A percentile compares a stretch with the other conserved stretches of the same genome.
Evolutionary conservation across 768 basidiomycete species (phyloP).

Genomic region (Xerocomus brunneocitrinus): DNA sequence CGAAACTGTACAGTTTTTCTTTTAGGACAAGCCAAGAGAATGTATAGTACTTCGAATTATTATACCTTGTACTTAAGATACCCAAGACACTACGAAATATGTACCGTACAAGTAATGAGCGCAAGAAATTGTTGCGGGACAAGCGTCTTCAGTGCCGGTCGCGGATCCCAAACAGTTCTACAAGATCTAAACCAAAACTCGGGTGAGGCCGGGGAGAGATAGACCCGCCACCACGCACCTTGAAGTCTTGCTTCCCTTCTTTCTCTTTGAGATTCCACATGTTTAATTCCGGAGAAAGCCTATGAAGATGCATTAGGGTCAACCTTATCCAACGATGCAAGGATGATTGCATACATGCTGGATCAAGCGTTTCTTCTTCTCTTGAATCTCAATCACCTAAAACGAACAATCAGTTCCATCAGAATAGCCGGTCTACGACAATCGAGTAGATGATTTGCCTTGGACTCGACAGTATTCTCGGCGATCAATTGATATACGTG

Average conservation of each 20-base stretch:
- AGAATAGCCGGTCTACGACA: neutral
- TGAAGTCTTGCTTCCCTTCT: conserved; percentile 79
- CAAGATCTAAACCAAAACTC: conserved; percentile 42
- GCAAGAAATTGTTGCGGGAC: too few species aligned
- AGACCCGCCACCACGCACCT: conserved; percentile 41
- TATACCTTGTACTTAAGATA: neutral
- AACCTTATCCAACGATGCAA: neutral
- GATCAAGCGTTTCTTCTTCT: conserved; percentile 75
- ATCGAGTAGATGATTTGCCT: conserved; percentile 40
- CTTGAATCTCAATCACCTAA: conserved; percentile 80
- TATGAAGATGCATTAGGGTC: conserved; percentile 24
- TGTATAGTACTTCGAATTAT: conserved; percentile 2
- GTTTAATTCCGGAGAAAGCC: conserved; percentile 84
- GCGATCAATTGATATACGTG: conserved; percentile 89
- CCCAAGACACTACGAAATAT: conserved; percentile 12
- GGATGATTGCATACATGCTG: conserved; percentile 48
- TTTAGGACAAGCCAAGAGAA: neutral
- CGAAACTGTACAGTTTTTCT: conserved; percentile 29
- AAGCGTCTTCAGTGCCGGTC: conserved; percentile 8
- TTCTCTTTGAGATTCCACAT: conserved; percentile 67
- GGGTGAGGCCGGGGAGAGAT: neutral
- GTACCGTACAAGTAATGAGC: conserved; percentile 1
- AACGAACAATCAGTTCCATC: neutral
- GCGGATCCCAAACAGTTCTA: conserved; percentile 52
- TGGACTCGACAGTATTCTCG: conserved; percentile 84